These are phyloP conservation scores for Teratosphaeria zuluensis DNA, from an alignment of 2,329 filamentous ascomycete species.

Conservation along the genomic window DNA sequence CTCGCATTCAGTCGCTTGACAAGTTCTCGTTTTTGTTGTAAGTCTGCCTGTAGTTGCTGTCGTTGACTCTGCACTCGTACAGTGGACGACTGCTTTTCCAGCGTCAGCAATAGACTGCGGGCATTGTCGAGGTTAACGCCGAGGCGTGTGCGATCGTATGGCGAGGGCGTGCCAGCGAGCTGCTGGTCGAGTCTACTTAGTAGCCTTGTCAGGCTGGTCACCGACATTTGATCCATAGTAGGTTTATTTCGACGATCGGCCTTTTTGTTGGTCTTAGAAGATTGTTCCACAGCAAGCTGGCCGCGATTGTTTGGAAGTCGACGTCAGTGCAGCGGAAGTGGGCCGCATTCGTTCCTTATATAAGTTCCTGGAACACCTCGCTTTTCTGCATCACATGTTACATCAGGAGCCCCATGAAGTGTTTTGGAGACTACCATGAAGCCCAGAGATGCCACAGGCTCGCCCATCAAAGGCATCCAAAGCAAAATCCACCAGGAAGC, in stretches of 20 bases:
- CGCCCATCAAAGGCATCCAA: not conserved
- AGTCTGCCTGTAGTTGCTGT: constrained; percentile 52
- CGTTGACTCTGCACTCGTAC: constrained; percentile 50
- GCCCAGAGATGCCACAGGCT: not conserved
- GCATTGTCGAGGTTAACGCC: constrained; percentile 61
- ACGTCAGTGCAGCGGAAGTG: not conserved
- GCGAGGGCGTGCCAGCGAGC: constrained; percentile 42
- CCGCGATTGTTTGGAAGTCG: not conserved
- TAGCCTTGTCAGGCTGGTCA: constrained; percentile 46
- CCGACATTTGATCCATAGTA: constrained; percentile 25
- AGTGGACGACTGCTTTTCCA: constrained; percentile 59
- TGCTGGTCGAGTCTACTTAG: constrained; percentile 56
- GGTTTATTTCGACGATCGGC: too few relatives aligned
- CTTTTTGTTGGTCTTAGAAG: not conserved
- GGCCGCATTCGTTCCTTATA: not conserved
- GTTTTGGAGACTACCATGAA: not conserved
- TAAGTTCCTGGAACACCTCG: too few relatives aligned
- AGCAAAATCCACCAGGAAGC: not conserved
- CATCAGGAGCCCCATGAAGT: too few relatives aligned
- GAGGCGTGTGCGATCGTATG: constrained; percentile 54
- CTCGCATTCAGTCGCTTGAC: constrained; percentile 58
- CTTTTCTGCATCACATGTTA: too few relatives aligned
- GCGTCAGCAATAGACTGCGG: constrained; percentile 54
- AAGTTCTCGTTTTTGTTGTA: constrained; percentile 55
- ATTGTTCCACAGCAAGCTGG: not conserved